Conservation (phyloP, 495 filamentous ascomycete genomes). For the Trichocladium uniseriatum region DNA sequence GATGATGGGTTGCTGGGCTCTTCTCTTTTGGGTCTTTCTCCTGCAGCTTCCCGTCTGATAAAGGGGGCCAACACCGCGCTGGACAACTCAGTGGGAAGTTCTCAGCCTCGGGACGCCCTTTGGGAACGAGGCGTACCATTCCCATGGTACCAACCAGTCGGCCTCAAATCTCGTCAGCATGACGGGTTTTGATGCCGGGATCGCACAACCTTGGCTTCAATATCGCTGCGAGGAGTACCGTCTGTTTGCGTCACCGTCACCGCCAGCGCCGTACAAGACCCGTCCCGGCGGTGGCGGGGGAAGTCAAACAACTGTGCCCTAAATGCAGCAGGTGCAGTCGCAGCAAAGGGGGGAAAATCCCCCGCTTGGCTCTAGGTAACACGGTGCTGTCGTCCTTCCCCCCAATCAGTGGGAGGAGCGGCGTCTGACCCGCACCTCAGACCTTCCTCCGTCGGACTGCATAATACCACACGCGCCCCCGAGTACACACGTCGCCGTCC, state of each 20-base stretch:
- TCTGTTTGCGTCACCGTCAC: neutral
- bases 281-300: neutral
- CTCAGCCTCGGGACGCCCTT: neutral
- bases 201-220: neutral
- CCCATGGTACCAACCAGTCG: neutral
- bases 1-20: neutral
- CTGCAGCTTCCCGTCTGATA: neutral
- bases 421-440: neutral
- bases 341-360: neutral
- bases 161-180: too few species aligned
- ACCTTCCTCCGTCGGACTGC: conserved; percentile 1
- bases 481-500: neutral
- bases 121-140: neutral
- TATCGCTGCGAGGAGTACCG: neutral
- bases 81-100: neutral
- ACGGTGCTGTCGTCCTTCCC: neutral
- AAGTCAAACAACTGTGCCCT: too few species aligned
- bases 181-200: neutral
- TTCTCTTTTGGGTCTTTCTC: neutral
- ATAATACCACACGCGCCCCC: too few species aligned
- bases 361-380: conserved; percentile 2
- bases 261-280: neutral
- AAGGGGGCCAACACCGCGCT: neutral
- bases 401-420: neutral
- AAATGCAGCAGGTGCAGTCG: too few species aligned